phyloP scores from a whole-genome alignment of 768 basidiomycete genomes.

The Mrakia gelida region DNA sequence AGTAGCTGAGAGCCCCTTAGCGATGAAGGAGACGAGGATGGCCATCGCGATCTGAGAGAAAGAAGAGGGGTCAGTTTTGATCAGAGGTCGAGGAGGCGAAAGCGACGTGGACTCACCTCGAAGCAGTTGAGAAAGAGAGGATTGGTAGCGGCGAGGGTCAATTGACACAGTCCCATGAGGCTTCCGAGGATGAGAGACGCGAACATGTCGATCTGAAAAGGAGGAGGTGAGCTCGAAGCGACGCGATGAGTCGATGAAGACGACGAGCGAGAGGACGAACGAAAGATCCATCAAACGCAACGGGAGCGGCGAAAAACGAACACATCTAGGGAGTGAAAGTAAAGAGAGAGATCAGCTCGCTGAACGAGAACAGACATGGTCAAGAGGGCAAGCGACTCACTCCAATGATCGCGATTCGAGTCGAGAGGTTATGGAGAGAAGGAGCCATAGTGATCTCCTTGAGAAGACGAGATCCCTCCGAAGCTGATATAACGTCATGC shows the following conservation, averaged over 20 bases:
- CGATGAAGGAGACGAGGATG: conserved; percentile 30
- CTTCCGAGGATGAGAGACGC: conserved; percentile 23
- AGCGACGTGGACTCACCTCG: conserved; percentile 19
- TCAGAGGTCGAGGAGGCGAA: too few relatives aligned
- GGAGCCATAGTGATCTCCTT: conserved; percentile 28
- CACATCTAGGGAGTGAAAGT: neutral
- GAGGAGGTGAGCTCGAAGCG: too few relatives aligned
- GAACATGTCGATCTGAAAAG: conserved; percentile 24
- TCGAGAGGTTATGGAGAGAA: conserved; percentile 12
- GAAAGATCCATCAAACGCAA: conserved; percentile 27
- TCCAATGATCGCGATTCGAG: conserved; percentile 24
- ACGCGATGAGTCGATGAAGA: too few relatives aligned
- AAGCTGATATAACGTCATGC: conserved; percentile 28
- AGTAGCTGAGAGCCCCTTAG: conserved; percentile 21
- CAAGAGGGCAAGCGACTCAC: neutral
- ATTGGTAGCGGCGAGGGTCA: conserved; percentile 26
- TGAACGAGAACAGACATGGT: neutral
- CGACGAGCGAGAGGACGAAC: neutral
- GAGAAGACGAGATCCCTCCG: conserved; percentile 23
- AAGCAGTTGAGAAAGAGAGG: conserved; percentile 30
- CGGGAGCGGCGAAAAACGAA: conserved; percentile 29
- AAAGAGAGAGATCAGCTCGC: neutral
- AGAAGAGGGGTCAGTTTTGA: neutral
- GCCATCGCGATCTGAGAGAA: conserved; percentile 29
- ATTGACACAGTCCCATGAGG: conserved; percentile 31